Evolutionary conservation across 2,329 filamentous ascomycete genomes (phyloP).

Genomic region (Claviceps maximensis): DNA sequence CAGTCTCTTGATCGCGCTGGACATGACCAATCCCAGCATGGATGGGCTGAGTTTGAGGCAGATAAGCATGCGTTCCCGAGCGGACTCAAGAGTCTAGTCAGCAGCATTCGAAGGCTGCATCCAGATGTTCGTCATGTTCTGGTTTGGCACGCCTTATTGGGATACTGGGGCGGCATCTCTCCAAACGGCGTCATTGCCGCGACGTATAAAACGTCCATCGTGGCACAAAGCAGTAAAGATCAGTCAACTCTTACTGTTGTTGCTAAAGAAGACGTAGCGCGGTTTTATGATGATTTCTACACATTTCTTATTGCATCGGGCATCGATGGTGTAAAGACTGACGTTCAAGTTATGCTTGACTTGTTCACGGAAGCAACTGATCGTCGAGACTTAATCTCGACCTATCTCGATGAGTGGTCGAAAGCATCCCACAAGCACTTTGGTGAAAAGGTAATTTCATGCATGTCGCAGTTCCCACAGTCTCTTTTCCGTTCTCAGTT

Average conservation of each 20-base stretch:
- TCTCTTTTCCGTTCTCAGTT: conserved; percentile 77
- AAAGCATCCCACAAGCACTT: conserved; percentile 68
- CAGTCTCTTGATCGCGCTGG: conserved; percentile 52
- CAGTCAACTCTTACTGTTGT: conserved; percentile 45
- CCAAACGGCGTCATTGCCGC: conserved; percentile 60
- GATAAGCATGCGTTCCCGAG: conserved; percentile 65
- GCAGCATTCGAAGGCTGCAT: conserved; percentile 54
- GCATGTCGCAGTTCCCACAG: conserved; percentile 86
- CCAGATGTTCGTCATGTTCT: conserved; percentile 69
- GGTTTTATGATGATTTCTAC: conserved; percentile 89
- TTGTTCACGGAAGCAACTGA: conserved; percentile 53
- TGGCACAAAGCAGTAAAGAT: conserved; percentile 43
- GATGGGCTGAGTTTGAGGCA: conserved; percentile 79
- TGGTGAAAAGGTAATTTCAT: conserved; percentile 65
- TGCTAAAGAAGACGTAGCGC: conserved; percentile 56
- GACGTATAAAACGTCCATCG: conserved; percentile 61
- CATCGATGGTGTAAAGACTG: conserved; percentile 81
- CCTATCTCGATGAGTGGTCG: conserved; percentile 80
- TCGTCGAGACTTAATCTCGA: conserved; percentile 56
- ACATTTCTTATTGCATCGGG: conserved; percentile 60
- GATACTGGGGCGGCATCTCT: conserved; percentile 87
- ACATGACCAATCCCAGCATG: conserved; percentile 40
- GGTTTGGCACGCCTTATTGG: conserved; percentile 84
- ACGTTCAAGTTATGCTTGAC: conserved; percentile 84
- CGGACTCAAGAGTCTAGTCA: conserved; percentile 60